A percentile compares a stretch with the other conserved stretches of the same genome.
Conservation (phyloP, 78 protist genomes). For the Speleostelium caveatum region DNA sequence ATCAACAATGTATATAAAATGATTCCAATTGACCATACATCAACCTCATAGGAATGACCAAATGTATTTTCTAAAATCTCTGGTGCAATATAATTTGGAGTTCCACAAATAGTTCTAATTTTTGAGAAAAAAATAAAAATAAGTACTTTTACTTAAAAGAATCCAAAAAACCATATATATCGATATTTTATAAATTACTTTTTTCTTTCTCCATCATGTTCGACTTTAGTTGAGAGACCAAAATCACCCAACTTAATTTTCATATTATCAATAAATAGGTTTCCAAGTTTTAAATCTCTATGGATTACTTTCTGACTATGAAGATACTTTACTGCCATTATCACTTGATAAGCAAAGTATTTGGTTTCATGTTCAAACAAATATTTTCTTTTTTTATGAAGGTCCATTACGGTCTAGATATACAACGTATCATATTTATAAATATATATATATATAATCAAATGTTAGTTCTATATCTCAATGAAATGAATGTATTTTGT, state of each 20-base stretch:
- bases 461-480: background rate
- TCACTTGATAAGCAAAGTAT: constrained; percentile 78
- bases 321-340: constrained; percentile 64
- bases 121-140: constrained; percentile 2
- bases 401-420: constrained; percentile 69
- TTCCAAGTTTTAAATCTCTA: constrained; percentile 92
- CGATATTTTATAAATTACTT: constrained; percentile 20
- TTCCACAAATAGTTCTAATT: constrained; percentile 97
- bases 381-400: constrained; percentile 66
- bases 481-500: background rate
- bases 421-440: no score
- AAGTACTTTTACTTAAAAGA: background rate
- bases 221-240: constrained; percentile 95
- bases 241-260: constrained; percentile 97
- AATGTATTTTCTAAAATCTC: constrained; percentile 91
- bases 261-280: constrained; percentile 92
- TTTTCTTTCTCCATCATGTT: constrained; percentile 92
- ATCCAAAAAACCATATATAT: background rate
- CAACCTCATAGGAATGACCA: constrained; percentile 92
- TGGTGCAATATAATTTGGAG: constrained; percentile 99
- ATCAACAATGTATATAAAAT: constrained; percentile 95
- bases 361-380: constrained; percentile 40
- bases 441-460: no score
- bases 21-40: constrained; percentile 96
- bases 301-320: constrained; percentile 73